A percentile compares a stretch with the other conserved stretches of the same genome.
Evolutionary conservation across 345 rosid species (phyloP).

Genomic region (Alliaria petiolata): DNA sequence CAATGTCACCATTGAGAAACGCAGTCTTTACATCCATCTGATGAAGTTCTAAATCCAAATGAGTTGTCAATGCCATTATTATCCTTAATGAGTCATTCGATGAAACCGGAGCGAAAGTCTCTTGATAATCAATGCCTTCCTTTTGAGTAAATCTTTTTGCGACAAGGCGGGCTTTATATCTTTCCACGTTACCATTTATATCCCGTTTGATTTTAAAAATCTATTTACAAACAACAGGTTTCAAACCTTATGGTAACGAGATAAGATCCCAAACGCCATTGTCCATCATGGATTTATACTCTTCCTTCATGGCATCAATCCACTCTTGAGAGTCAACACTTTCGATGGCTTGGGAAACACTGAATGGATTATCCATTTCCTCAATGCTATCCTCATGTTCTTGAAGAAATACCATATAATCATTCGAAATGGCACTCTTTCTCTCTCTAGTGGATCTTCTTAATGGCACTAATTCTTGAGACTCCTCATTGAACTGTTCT

Average conservation of each 20-base stretch:
- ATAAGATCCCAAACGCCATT: neutral
- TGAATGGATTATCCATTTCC: neutral
- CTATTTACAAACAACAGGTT: neutral
- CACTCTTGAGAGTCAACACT: neutral
- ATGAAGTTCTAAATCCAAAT: neutral
- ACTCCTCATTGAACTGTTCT: neutral
- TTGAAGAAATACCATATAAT: neutral
- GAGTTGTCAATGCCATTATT: neutral
- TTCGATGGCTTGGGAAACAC: neutral
- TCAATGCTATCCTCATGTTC: no score
- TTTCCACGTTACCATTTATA: neutral
- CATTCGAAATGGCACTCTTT: neutral
- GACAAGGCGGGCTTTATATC: neutral
- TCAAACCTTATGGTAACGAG: neutral
- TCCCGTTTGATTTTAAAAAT: neutral
- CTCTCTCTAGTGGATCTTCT: neutral
- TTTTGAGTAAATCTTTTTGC: neutral
- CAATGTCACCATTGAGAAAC: no score
- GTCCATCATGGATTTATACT: neutral
- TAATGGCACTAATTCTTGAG: neutral
- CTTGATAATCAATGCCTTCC: neutral
- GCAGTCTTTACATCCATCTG: neutral
- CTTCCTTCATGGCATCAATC: neutral
- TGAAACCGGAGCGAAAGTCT: neutral
- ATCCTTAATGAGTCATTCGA: neutral